Percentiles rank a stretch among this genome's conserved stretches.
Evolutionary conservation across 1,139 yeast species (phyloP).

Genomic region (Kodamaea alishanica): DNA sequence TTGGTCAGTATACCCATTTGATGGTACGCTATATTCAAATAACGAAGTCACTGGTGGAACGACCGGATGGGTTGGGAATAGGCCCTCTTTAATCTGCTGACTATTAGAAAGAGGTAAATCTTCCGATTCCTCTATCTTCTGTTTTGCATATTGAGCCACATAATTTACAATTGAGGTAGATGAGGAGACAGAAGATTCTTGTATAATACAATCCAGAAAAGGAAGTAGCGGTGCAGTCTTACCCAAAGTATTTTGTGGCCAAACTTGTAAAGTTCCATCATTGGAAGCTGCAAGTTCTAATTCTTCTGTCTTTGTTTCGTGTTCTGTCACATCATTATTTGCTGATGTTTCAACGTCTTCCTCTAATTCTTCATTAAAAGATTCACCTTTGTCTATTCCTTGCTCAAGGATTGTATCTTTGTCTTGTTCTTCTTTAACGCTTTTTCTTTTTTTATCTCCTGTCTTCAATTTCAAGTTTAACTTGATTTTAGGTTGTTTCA

Average conservation of each 20-base stretch:
- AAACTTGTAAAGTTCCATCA: neutral
- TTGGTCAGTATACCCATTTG: constrained; percentile 42
- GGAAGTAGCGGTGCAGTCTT: constrained; percentile 18
- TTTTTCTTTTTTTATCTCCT: constrained; percentile 20
- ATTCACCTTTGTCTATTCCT: constrained; percentile 6
- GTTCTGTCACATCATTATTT: constrained; percentile 1
- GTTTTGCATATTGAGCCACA: constrained; percentile 26
- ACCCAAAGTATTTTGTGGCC: constrained; percentile 15
- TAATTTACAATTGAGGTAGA: constrained; percentile 17
- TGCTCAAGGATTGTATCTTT: constrained; percentile 19
- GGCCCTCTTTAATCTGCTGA: constrained; percentile 27
- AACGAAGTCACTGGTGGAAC: constrained; percentile 18
- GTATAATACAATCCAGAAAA: constrained; percentile 18
- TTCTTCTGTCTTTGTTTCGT: constrained; percentile 2
- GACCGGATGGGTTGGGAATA: constrained; percentile 33
- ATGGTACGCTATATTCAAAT: constrained; percentile 45
- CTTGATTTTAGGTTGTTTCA: constrained; percentile 26
- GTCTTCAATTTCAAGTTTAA: constrained; percentile 20
- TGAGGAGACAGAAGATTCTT: constrained; percentile 17
- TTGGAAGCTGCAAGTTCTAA: neutral
- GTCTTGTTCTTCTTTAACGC: constrained; percentile 17
- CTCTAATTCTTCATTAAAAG: constrained; percentile 4
- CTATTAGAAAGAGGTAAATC: constrained; percentile 18
- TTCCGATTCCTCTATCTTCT: constrained; percentile 20
- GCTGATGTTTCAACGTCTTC: constrained; percentile 6